These are phyloP conservation scores for Phytophthora pinifolia DNA, from an alignment of 352 stramenopile genomes.

Conservation along the genomic window DNA sequence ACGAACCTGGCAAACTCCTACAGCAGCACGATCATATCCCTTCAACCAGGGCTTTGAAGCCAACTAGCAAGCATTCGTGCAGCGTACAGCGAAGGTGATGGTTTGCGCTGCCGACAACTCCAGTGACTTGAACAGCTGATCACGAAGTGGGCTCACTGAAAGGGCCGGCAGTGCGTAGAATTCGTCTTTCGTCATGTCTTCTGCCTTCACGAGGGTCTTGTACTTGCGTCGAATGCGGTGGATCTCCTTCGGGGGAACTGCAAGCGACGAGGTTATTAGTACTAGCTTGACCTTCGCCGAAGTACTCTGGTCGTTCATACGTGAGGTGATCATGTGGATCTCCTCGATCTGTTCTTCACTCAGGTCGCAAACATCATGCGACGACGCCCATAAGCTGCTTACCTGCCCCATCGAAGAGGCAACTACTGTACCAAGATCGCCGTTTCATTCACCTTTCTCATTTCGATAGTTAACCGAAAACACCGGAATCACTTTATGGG, in stretches of 20 bases:
- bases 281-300: neutral
- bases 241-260: slow-evolving; percentile 58
- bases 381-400: slow-evolving; percentile 16
- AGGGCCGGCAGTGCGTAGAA: slow-evolving; percentile 49
- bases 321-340: slow-evolving; percentile 57
- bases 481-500: neutral
- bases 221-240: slow-evolving; percentile 52
- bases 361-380: slow-evolving; percentile 37
- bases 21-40: slow-evolving; percentile 1
- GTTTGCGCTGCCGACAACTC: slow-evolving; percentile 35
- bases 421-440: neutral
- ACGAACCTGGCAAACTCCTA: slow-evolving; percentile 64
- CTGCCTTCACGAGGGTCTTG: slow-evolving; percentile 26
- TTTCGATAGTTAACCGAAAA: slow-evolving; percentile 1
- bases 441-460: slow-evolving; percentile 9
- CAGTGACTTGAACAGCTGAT: slow-evolving; percentile 45
- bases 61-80: no score
- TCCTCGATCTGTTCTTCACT: slow-evolving; percentile 62
- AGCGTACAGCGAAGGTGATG: slow-evolving; percentile 42
- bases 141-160: slow-evolving; percentile 43
- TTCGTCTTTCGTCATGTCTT: slow-evolving; percentile 61
- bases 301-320: slow-evolving; percentile 24
- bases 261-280: neutral
- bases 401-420: slow-evolving; percentile 21
- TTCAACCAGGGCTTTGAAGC: neutral